Evolutionary conservation across 1,139 yeast species (phyloP).

Genomic region (Meyerozyma carpophila): DNA sequence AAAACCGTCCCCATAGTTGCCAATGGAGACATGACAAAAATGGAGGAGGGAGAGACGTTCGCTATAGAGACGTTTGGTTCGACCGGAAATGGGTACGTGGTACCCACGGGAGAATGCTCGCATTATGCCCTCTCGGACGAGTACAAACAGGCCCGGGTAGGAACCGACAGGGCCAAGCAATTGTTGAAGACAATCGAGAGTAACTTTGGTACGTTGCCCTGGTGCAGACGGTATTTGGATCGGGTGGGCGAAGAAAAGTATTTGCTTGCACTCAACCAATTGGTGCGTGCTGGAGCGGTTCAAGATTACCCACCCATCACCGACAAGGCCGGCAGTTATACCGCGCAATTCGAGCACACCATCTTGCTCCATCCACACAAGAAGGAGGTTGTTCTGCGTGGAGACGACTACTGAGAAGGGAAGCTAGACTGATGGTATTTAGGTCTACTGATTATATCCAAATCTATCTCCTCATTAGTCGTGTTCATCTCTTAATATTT

Average conservation of each 20-base stretch:
- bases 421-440: too few relatives aligned
- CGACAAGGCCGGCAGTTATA: conserved; percentile 79
- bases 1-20: conserved; percentile 95
- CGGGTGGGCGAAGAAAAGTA: conserved; percentile 89
- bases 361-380: conserved; percentile 82
- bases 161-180: conserved; percentile 63
- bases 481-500: too few relatives aligned
- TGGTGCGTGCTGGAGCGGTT: conserved; percentile 81
- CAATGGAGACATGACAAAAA: conserved; percentile 88
- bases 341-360: conserved; percentile 97
- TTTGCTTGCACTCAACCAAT: conserved; percentile 77
- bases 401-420: conserved; percentile 81
- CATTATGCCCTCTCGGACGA: conserved; percentile 73
- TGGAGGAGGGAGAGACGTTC: conserved; percentile 98
- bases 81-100: conserved; percentile 90
- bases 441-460: too few relatives aligned
- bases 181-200: conserved; percentile 65
- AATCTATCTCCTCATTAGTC: too few relatives aligned
- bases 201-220: conserved; percentile 90
- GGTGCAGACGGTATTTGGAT: conserved; percentile 93
- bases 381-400: conserved; percentile 92
- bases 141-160: conserved; percentile 35
- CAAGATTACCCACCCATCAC: conserved; percentile 96
- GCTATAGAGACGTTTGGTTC: conserved; percentile 98
- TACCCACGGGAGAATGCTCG: conserved; percentile 85